phyloP scores from a whole-genome alignment of 371 early-diverging fungal genomes.

The Actinomucor elegans region DNA sequence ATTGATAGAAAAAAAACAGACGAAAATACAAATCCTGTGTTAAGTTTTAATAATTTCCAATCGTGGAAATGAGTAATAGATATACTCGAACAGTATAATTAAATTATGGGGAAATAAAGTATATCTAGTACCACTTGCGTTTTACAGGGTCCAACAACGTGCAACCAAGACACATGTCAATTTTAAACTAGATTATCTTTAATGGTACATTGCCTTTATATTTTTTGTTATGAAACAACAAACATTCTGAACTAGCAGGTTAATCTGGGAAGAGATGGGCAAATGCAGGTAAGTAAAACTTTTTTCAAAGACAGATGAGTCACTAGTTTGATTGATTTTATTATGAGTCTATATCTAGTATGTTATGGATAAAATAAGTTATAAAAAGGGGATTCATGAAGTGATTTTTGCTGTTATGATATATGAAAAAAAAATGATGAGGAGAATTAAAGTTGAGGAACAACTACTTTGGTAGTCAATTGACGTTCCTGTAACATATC shows the following conservation, averaged over 20 bases:
- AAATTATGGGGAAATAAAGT: background rate
- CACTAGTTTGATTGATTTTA: background rate
- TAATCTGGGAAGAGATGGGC: constrained; percentile 70
- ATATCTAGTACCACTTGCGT: no score
- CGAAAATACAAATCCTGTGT: background rate
- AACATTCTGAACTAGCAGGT: background rate
- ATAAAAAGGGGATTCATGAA: no score
- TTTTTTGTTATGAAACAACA: background rate
- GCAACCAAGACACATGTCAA: constrained; percentile 4
- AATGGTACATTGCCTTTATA: background rate
- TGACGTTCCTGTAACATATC: constrained; percentile 6
- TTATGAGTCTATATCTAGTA: background rate
- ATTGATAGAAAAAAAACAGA: constrained; percentile 2
- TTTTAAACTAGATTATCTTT: background rate
- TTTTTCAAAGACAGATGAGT: background rate
- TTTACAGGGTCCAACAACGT: no score
- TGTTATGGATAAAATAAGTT: background rate
- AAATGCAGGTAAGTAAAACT: constrained; percentile 59
- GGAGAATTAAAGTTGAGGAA: background rate
- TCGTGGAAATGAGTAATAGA: background rate
- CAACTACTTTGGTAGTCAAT: constrained; percentile 1
- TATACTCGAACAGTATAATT: background rate
- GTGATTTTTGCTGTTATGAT: no score
- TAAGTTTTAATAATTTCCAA: background rate
- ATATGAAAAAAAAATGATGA: no score